Base-by-base conservation (phyloP, 2,329 filamentous ascomycete genomes). In the Hymenoscyphus fructigenus region DNA sequence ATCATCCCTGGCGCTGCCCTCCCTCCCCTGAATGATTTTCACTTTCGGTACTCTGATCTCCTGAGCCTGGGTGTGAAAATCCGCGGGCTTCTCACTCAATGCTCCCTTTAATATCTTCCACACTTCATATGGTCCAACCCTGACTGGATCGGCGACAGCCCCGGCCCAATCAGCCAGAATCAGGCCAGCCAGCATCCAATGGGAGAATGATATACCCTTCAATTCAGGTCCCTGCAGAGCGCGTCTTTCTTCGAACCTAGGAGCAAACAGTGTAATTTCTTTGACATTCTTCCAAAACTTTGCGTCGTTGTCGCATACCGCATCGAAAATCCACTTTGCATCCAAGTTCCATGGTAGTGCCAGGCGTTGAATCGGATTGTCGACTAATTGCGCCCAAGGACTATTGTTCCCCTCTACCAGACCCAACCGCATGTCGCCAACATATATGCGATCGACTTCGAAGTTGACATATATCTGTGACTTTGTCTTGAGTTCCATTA, bases 321-420 rank as follows among this genome's bases (percentile, higher is more conserved):
- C 28, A 29, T 29, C 28, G 28, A 29, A 29, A 29, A 29, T 29
- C 28, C 28, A 29, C 28, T 29, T n/a, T n/a, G n/a, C n/a, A n/a
- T n/a, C 28, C 28, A 29, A 6, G 17, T n/a, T 1, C 41, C 41
- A 44, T 15, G 41, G 41, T n/a, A 44, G 15, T 17, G 41, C 41
- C 15, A 44, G 41, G 15, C 15, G n/a, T 28, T 9, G 15, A 15
- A 26, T 57, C 10, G 26, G 55, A 7, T 57, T 10, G 7, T 20
- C 1, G 32, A 15, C 65, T 71, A 41, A 73, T 71, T 17, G 70
- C 69, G 26, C 14, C n/a, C 15, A n/a, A 23, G 55, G 26, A 10
- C 1, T 28, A 57, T 1, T 53, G 47, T 53, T 20, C 47, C n/a
- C n/a, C 26, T 20, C 47, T 53, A 20, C 47, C 47, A 53, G 47